A percentile compares a stretch with the other conserved stretches of the same genome.
Evolutionary conservation across 306 rosid genomes (phyloP).

Genomic region (Senna tora): DNA sequence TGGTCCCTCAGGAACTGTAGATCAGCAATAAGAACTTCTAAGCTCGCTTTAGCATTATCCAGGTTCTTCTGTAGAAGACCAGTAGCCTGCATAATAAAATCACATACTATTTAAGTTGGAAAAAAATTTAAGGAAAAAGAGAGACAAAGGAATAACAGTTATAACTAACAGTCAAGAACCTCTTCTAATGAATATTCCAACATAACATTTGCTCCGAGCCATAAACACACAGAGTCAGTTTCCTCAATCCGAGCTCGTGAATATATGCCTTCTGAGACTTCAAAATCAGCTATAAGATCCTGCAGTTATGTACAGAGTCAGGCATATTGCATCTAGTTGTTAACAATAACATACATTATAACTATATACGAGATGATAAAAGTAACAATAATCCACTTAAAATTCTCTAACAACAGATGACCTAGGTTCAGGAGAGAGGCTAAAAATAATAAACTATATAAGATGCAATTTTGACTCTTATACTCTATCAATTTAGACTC

Average conservation of each 20-base stretch:
- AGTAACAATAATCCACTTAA: background rate
- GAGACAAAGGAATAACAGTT: conserved; percentile 21
- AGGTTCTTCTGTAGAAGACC: conserved; percentile 69
- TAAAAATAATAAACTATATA: background rate
- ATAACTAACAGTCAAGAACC: conserved; percentile 49
- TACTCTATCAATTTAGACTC: background rate
- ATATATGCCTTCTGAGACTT: conserved; percentile 88
- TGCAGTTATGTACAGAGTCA: conserved; percentile 39
- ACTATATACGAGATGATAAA: background rate
- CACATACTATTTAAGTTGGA: conserved; percentile 14
- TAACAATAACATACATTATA: background rate
- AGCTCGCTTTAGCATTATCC: conserved; percentile 80
- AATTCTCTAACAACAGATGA: conserved; percentile 10
- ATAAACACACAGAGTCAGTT: conserved; percentile 76
- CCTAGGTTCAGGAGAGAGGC: background rate
- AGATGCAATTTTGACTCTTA: conserved; percentile 6
- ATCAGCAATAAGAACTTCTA: conserved; percentile 79
- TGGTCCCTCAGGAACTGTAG: conserved; percentile 93
- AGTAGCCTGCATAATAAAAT: conserved; percentile 62
- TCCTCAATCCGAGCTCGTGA: conserved; percentile 80
- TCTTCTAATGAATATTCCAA: conserved; percentile 90
- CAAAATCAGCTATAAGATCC: conserved; percentile 87
- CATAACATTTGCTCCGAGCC: conserved; percentile 99
- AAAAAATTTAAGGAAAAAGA: background rate
- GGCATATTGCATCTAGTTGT: conserved; percentile 11